Evolutionary conservation across 208 protist species (phyloP).

Genomic region (Acanthamoeba lenticulata): DNA sequence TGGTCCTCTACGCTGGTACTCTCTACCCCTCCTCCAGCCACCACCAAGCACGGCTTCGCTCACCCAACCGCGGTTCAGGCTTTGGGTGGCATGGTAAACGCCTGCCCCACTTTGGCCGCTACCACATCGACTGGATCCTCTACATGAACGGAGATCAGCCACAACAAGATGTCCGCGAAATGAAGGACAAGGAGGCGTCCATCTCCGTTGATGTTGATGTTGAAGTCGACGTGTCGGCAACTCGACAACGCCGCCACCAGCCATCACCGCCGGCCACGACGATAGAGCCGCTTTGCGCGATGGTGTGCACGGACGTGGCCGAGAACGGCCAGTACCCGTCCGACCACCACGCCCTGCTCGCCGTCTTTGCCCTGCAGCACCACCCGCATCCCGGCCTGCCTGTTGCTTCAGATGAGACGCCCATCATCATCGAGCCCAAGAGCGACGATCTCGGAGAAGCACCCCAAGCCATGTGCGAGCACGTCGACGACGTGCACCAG

Average conservation of each 20-base stretch:
- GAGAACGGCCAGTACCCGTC: background rate
- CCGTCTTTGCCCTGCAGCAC: background rate
- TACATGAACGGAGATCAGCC: background rate
- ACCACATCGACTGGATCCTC: constrained; percentile 35
- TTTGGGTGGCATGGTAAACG: background rate
- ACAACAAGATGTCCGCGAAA: background rate
- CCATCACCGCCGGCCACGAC: background rate
- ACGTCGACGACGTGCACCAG: no score
- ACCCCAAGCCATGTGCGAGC: no score
- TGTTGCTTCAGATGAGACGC: background rate
- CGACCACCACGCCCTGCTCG: background rate
- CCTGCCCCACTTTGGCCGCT: background rate
- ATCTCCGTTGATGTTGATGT: no score
- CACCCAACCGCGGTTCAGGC: no score
- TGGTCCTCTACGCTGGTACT: background rate
- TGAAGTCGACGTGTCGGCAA: no score
- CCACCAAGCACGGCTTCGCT: no score
- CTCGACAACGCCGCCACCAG: no score
- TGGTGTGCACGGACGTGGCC: background rate
- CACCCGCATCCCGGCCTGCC: background rate
- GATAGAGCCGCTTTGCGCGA: background rate
- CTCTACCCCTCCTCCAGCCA: no score
- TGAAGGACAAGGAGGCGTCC: no score
- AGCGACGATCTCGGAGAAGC: background rate
- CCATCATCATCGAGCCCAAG: background rate